Evolutionary conservation across 2,329 filamentous ascomycete genomes (phyloP), one percentile per base, ranked within the genome.

Genomic region (Trichoderma guizhouense): DNA sequence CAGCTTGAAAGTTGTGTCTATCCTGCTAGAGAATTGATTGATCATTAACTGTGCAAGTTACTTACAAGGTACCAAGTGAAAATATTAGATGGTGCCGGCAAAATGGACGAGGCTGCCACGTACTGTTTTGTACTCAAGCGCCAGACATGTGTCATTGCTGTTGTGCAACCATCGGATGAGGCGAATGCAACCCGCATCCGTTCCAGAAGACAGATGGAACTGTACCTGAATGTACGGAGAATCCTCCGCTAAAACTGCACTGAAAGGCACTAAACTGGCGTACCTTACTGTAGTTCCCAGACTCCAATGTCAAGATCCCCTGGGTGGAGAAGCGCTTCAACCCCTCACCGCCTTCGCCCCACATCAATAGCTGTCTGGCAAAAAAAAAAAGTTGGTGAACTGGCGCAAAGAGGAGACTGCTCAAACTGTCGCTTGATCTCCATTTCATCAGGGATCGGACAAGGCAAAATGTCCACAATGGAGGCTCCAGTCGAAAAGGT

Each of bases 401-500:
- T 43, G 53, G 67, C 43, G 43, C 30, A 30, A 62, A 62, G 57
- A 53, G 51, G 57, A 30, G 47, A 61, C n/a, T 64, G 21, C 34
- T 72, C 57, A 30, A 60, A 43, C 68, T 3, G 28, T 34, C 34
- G 39, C 58, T 57, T 58, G 60, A 34, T 61, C 39, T 62, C 43
- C 47, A 58, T 18, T 66, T 60, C 53, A 62, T 28, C 55, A 53
- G 51, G 55, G 26, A 61, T 57, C 43, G 12, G 47, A 30, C 57
- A 53, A 62, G 34, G n/a, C 32, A 65, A 47, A 34, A 66, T 66
- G 66, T 70, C 61, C 34, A 61, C 61, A 39, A 68, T 58, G 53
- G 66, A 62, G 51, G 18, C 21, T 24, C 30, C 66, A 36, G 79
- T 79, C 34, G 76, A 81, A 11, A 79, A 80, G 63, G 77, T 79